Evolutionary conservation across 495 filamentous ascomycete species (phyloP).

Genomic region (Neurospora sp.): DNA sequence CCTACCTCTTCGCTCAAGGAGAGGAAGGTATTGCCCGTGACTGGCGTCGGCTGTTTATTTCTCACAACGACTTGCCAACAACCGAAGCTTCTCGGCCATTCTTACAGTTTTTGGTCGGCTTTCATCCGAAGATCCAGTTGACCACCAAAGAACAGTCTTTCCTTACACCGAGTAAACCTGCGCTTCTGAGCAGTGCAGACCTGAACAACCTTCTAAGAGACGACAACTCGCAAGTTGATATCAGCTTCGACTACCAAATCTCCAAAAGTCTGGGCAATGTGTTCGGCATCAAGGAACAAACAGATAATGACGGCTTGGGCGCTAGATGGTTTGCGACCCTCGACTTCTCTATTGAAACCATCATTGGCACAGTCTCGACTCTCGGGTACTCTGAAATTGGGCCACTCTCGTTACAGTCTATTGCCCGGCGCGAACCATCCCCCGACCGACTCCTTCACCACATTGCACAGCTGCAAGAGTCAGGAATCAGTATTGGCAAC

Average conservation of each 20-base stretch:
- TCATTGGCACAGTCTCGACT: slow-evolving; percentile 52
- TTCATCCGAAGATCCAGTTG: slow-evolving; percentile 15
- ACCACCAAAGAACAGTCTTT: background rate
- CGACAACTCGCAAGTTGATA: background rate
- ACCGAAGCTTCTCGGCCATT: slow-evolving; percentile 19
- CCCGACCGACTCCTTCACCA: slow-evolving; percentile 42
- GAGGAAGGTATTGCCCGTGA: slow-evolving; percentile 38
- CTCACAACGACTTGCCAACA: slow-evolving; percentile 22
- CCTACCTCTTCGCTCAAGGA: slow-evolving; percentile 41
- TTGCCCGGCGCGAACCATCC: slow-evolving; percentile 51
- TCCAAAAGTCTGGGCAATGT: slow-evolving; percentile 34
- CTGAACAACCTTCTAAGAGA: background rate
- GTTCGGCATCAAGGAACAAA: slow-evolving; percentile 36
- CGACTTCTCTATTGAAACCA: slow-evolving; percentile 50
- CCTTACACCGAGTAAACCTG: background rate
- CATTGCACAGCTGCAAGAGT: slow-evolving; percentile 44
- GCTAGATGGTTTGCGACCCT: slow-evolving; percentile 59
- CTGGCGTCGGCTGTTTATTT: slow-evolving; percentile 43
- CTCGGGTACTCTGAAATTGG: slow-evolving; percentile 59
- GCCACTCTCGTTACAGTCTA: slow-evolving; percentile 58
- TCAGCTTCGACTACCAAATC: slow-evolving; percentile 26
- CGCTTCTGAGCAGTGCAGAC: background rate
- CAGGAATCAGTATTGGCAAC: slow-evolving; percentile 47
- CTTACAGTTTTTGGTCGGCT: slow-evolving; percentile 24
- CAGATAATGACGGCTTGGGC: slow-evolving; percentile 50